Base-by-base conservation (phyloP, 257 asterid species). In the Buddleja alternifolia region DNA sequence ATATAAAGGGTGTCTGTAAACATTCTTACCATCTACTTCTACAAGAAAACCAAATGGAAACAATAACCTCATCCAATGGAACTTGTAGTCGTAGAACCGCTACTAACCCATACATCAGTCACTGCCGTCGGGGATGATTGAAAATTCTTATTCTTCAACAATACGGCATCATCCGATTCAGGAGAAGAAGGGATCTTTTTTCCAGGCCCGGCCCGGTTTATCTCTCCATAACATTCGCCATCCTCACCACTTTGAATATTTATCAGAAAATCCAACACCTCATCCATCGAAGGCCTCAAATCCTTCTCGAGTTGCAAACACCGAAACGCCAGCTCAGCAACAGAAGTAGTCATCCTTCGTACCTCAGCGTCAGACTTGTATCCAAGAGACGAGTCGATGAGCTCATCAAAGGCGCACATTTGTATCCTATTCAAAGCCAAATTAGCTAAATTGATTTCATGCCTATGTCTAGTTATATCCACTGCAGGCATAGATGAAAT, bases 401-500 rank as follows among this genome's bases (percentile, higher is more conserved):
- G 58, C 67, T 88, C 97, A 23, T 81, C 87, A 11, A 85, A 84
- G n/a, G 80, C 94, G 1, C 90, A 66, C 16, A 73, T 67, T n/a
- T 81, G 90, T 45, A 90, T 86, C 85, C 75, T 78, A 66, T 74
- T 86, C 20, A 86, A 24, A 0, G 97, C 97, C 10, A 86, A 45
- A 71, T 75, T 83, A 10, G 94, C 90, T 68, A 90, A 61, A 69
- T 88, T 88, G 80, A 90, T 88, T 69, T 88, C 96, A n/a, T 78
- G 84, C 23, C 82, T 80, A 14, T 84, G 85, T 78, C 97, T 82
- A 29, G 63, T 83, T 48, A 83, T 80, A 58, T 90, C 96, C 0
- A 90, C 89, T 0, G 97, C 94, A 11, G 88, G 90, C 93, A 84
- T 72, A n/a, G 96, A 90, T 0, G 96, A 90, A 7, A 90, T 70